These are phyloP conservation scores for Avicennia marina DNA, from an alignment of 257 asterid species.

Conservation along the genomic window DNA sequence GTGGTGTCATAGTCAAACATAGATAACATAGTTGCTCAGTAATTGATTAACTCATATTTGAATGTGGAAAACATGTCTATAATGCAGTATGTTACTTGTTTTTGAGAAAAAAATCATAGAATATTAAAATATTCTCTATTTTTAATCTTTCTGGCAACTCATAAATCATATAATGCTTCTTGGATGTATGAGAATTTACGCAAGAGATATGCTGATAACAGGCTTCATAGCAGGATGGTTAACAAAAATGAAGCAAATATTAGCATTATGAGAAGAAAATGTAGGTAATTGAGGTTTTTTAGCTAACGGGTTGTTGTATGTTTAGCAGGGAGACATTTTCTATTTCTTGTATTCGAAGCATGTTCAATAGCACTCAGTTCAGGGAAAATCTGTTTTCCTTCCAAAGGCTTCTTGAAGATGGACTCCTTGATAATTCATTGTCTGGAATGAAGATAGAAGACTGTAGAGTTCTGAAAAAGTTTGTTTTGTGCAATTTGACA, in stretches of 20 bases:
- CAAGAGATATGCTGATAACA: no score
- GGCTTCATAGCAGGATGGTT: background rate
- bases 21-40: background rate
- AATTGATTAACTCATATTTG: background rate
- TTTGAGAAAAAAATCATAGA: background rate
- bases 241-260: background rate
- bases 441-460: slow-evolving; percentile 50
- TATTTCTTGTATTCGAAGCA: slow-evolving; percentile 46
- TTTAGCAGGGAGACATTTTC: slow-evolving; percentile 8
- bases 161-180: background rate
- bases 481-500: slow-evolving; percentile 42
- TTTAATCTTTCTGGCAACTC: no score
- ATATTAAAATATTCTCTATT: background rate
- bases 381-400: slow-evolving; percentile 56
- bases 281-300: no score
- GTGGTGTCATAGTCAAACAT: background rate
- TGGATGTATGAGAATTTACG: background rate
- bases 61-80: background rate
- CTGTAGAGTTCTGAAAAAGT: slow-evolving; percentile 46
- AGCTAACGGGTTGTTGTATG: slow-evolving; percentile 5
- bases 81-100: background rate
- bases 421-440: slow-evolving; percentile 55
- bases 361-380: slow-evolving; percentile 59
- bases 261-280: no score
- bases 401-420: slow-evolving; percentile 72